Evolutionary conservation across 2,329 filamentous ascomycete species (phyloP).

Genomic region (Fusarium drepaniforme): DNA sequence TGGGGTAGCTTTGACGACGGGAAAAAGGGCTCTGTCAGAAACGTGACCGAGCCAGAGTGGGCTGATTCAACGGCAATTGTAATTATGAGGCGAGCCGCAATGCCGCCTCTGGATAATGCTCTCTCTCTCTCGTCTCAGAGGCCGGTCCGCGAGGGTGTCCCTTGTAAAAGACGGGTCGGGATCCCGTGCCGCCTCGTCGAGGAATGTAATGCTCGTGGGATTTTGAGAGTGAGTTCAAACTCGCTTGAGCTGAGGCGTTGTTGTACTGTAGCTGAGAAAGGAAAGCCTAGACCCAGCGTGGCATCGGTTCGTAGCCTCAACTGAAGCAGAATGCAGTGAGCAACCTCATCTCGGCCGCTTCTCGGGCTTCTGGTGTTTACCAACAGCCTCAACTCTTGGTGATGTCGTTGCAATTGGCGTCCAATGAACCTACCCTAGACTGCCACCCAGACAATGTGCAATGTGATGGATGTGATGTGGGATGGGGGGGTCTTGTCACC

Average conservation of each 20-base stretch:
- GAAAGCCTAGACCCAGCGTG: not conserved
- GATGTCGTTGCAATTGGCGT: not conserved
- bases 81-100: not conserved
- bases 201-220: not conserved
- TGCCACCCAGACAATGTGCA: not conserved
- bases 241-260: not conserved
- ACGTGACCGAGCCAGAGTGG: not conserved
- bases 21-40: not conserved
- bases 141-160: slow-evolving; percentile 13
- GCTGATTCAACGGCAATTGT: slow-evolving; percentile 10
- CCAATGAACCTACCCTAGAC: slow-evolving; percentile 25
- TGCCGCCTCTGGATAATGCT: not conserved
- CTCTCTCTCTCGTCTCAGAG: slow-evolving; percentile 1
- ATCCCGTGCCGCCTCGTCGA: not conserved
- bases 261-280: not conserved
- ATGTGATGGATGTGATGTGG: too few species aligned
- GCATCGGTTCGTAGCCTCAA: not conserved
- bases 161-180: slow-evolving; percentile 1
- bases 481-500: too few species aligned
- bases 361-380: not conserved
- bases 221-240: not conserved
- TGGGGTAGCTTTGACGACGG: slow-evolving; percentile 1
- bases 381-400: not conserved
- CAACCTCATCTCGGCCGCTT: slow-evolving; percentile 2
- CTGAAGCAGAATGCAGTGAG: not conserved